A percentile compares a stretch with the other conserved stretches of the same genome.
These are phyloP conservation scores for Babesia ovata DNA, from an alignment of 169 alveolate genomes.

Conservation along the genomic window DNA sequence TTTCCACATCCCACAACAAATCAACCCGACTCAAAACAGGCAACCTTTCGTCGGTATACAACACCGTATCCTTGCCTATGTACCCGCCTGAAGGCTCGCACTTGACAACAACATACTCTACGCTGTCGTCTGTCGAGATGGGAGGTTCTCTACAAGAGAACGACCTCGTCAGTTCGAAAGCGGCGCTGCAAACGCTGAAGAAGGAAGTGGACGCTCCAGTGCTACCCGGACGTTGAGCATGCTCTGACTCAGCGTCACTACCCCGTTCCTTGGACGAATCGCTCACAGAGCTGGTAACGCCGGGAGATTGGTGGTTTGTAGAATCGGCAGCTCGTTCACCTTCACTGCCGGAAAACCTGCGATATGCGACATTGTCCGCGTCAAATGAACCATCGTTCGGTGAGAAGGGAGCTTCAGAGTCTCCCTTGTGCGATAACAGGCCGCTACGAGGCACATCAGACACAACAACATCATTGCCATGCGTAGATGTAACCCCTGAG, in stretches of 20 bases:
- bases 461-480: neutral
- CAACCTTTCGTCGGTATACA: constrained; percentile 38
- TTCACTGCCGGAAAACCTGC: neutral
- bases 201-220: too few relatives aligned
- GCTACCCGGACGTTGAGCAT: too few relatives aligned
- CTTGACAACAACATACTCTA: constrained; percentile 34
- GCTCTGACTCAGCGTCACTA: too few relatives aligned
- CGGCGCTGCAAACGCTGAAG: constrained; percentile 1
- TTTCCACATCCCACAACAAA: constrained; percentile 33
- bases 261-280: neutral
- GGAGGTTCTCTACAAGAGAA: neutral
- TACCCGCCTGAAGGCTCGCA: constrained; percentile 65
- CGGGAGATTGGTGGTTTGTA: neutral
- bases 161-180: constrained; percentile 3
- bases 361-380: too few relatives aligned
- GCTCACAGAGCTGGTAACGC: neutral
- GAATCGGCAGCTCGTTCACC: neutral
- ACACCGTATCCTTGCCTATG: constrained; percentile 31
- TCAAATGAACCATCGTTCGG: neutral
- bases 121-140: neutral
- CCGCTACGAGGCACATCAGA: neutral
- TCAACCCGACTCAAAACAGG: constrained; percentile 30
- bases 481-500: neutral
- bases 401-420: too few relatives aligned
- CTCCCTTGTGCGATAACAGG: too few relatives aligned